Evolutionary conservation across 2,329 filamentous ascomycete genomes (phyloP), one percentile per base, ranked within the genome.

Genomic region (Alternaria conjuncta): DNA sequence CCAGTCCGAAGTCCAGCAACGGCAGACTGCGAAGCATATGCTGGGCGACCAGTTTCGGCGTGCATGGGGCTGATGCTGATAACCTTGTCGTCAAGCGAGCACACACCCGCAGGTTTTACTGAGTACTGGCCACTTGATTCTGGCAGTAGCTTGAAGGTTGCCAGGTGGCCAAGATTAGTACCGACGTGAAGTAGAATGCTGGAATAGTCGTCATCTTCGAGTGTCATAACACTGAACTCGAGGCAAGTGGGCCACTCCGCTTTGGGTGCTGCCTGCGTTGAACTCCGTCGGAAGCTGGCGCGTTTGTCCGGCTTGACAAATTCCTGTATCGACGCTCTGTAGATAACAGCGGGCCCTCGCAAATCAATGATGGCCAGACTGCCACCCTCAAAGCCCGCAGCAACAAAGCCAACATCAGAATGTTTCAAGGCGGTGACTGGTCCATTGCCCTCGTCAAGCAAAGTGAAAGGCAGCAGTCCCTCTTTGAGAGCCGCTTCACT

Each of bases 181-280:
- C 96, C 96, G 2, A 96, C 92, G 70, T 98, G 96, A 69, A 96
- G 92, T 62, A 91, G 89, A 60, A 99, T 97, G 74, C 94, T 97
- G 2, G 96, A 98, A 78, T 97, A 99, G 68, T 93, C 87, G 75
- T 98, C 95, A n/a, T 91, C 92, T 46, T 98, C 96, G 5, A 97
- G 82, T 4, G 92, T 96, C 89, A 99, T 90, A 55, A 82, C 93
- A 57, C 93, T 93, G 81, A 98, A 99, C 75, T 97, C 93, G 26
- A 98, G 89, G 28, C 84, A 86, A 0, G 93, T 93, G 1, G 93
- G 89, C 87, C 90, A 96, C 74, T 97, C 94, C 51, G 83, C 76
- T 56, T 84, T 84, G 13, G 71, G 61, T 2, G 82, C 76, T 6
- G 85, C 78, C 23, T 83, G 79, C 55, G 79, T 82, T 26, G 84